These are phyloP conservation scores for Talaromyces sp. DNA, from an alignment of 2,329 filamentous ascomycete genomes.

Conservation along the genomic window DNA sequence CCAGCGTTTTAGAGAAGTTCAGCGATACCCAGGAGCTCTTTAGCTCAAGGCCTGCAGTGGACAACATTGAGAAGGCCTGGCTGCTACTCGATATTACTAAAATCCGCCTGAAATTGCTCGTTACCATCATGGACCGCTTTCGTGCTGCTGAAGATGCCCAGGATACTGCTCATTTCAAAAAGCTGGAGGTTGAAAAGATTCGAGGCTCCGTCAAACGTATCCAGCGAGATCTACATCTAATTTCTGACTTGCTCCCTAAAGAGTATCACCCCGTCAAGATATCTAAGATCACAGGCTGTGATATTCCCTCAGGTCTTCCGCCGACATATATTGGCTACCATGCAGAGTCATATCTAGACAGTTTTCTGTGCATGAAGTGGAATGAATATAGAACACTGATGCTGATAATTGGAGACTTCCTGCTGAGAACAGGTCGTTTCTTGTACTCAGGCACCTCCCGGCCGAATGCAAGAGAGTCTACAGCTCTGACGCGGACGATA, in stretches of 20 bases:
- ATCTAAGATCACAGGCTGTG: background rate
- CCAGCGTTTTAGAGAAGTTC: background rate
- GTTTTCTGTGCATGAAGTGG: conserved; percentile 2
- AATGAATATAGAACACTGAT: conserved; percentile 2
- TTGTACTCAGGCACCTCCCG: conserved; percentile 2
- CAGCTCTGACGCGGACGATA: background rate
- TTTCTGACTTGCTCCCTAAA: background rate
- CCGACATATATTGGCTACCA: background rate
- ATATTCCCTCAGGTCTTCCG: background rate
- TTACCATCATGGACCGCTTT: background rate
- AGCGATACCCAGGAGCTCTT: background rate
- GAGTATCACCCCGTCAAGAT: background rate
- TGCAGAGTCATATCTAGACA: background rate
- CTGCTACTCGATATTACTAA: background rate
- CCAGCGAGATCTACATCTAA: background rate
- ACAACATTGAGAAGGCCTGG: conserved; percentile 1
- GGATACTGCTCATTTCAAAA: background rate
- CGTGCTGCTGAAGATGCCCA: background rate
- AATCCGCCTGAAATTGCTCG: background rate
- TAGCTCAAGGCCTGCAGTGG: background rate
- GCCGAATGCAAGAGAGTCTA: background rate
- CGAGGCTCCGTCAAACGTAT: background rate
- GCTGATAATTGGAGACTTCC: conserved; percentile 2
- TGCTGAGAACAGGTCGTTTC: background rate
- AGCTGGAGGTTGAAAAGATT: conserved; percentile 1